These are phyloP conservation scores for Fragosphaeria purpurea DNA, from an alignment of 2,329 filamentous ascomycete species.

Conservation along the genomic window DNA sequence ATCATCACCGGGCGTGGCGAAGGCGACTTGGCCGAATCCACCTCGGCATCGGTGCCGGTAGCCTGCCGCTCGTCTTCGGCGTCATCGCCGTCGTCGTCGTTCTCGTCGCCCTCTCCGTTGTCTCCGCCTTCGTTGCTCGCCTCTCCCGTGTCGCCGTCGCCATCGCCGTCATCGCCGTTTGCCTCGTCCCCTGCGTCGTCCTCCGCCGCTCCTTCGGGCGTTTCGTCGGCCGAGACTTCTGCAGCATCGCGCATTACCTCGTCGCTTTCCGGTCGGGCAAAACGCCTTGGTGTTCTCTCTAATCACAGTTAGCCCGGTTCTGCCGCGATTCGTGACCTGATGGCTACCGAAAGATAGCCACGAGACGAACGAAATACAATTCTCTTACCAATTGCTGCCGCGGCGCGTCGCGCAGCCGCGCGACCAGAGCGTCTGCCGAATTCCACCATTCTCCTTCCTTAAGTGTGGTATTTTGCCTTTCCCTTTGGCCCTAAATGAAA, in stretches of 20 bases:
- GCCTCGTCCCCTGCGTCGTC: slow-evolving; percentile 26
- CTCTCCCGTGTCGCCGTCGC: slow-evolving; percentile 27
- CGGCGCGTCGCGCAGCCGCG: slow-evolving; percentile 33
- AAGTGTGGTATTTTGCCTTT: too few relatives aligned
- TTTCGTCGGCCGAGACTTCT: slow-evolving; percentile 8
- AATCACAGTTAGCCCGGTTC: neutral
- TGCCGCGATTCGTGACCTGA: too few relatives aligned
- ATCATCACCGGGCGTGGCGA: slow-evolving; percentile 50
- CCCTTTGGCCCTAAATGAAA: too few relatives aligned
- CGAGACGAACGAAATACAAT: too few relatives aligned
- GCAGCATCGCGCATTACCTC: slow-evolving; percentile 34
- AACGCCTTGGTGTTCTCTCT: slow-evolving; percentile 39
- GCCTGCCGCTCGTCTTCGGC: slow-evolving; percentile 20
- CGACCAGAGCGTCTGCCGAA: slow-evolving; percentile 31
- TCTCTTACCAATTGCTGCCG: slow-evolving; percentile 30
- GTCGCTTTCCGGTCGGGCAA: slow-evolving; percentile 31
- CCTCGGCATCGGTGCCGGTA: slow-evolving; percentile 18
- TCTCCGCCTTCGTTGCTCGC: slow-evolving; percentile 30
- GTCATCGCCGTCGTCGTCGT: slow-evolving; percentile 36
- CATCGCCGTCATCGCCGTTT: slow-evolving; percentile 26
- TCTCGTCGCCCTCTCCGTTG: slow-evolving; percentile 24
- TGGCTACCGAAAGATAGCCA: too few relatives aligned
- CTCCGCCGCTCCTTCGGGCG: slow-evolving; percentile 15
- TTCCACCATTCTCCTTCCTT: slow-evolving; percentile 8
- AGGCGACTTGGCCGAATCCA: slow-evolving; percentile 38